Base-by-base conservation (phyloP, 2,329 filamentous ascomycete species). In the Helotiales sp. region DNA sequence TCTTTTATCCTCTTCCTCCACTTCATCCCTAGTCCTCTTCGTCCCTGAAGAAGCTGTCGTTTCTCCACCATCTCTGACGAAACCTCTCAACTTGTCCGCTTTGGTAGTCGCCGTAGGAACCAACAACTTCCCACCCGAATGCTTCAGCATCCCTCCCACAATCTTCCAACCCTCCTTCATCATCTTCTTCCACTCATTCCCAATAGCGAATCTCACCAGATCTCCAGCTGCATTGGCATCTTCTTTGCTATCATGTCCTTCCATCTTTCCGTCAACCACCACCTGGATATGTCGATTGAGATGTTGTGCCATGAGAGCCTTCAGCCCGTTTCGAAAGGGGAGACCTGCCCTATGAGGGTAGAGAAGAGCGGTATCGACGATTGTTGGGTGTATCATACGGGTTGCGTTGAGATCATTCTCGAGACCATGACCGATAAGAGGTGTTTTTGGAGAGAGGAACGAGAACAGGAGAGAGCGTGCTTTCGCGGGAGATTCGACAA, bases 381-480 rank as follows among this genome's bases (percentile, higher is more conserved):
- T 80, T 0, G 83, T 89, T 0, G 89, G 90, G 67, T 98, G 95
- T 44, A 96, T 86, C 51, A 98, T 82, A 33, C 93, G 88, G 38
- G 88, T 80, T 2, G 88, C 84, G 70, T 96, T 97, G 55, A 99
- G 82, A 68, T 99, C 95, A 70, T 99, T 99, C 69, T 99, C 95
- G 8, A 98, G 84, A 0, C 91, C 93, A 72, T 99, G 95, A 0
- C 95, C 95, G 47, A 99, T 90, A 0, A 99, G 75, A 0, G 93
- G 90, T 0, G 93, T 99, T 0, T 81, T 76, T 0, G 91, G 89
- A 1, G 86, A 82, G 50, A 99, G 81, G 53, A 90, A 80, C 0
- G 82, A 81, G 73, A 96, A 91, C 8, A 99, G 81, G 0, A 97
- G 79, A 1, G 85, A 78, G 8, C 95, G 87, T 1, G 95, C 95